These are phyloP conservation scores for Ananas comosus DNA, from an alignment of 176 grass and related monocot species.

Conservation along the genomic window DNA sequence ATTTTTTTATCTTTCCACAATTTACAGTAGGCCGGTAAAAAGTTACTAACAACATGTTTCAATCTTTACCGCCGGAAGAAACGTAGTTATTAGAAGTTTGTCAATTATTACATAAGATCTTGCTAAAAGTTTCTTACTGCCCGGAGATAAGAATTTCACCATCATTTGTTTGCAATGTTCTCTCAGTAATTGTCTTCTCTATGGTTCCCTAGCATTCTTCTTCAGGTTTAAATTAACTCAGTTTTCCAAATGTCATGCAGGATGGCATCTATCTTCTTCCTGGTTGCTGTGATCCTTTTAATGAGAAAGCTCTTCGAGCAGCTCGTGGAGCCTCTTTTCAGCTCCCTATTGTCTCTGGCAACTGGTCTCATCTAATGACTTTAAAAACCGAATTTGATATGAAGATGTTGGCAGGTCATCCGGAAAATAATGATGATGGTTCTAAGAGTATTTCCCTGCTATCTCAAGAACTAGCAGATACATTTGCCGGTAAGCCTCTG, in stretches of 20 bases:
- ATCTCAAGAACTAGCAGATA: constrained; percentile 50
- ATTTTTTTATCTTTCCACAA: constrained; percentile 5
- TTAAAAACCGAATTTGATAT: constrained; percentile 35
- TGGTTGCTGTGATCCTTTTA: constrained; percentile 87
- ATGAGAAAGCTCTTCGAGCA: constrained; percentile 87
- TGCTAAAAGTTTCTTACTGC: too few relatives aligned
- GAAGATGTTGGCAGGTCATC: constrained; percentile 78
- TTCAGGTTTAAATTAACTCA: background rate
- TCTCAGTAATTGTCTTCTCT: background rate
- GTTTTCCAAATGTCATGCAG: constrained; percentile 32
- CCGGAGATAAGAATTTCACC: background rate
- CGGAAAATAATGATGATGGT: constrained; percentile 33
- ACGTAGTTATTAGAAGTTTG: background rate
- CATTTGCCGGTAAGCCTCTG: constrained; percentile 43
- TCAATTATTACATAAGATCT: background rate
- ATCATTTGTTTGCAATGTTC: background rate
- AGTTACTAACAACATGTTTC: background rate
- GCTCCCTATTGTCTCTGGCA: constrained; percentile 61
- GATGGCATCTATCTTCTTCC: constrained; percentile 84
- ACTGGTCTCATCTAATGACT: constrained; percentile 37
- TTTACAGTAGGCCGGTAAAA: background rate
- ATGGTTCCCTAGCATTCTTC: background rate
- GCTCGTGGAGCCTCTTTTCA: constrained; percentile 82
- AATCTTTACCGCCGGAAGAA: background rate
- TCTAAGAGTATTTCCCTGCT: constrained; percentile 22